A percentile compares a stretch with the other conserved stretches of the same genome.
Conservation (phyloP, 2,329 filamentous ascomycete genomes). For the Colletotrichum tanaceti region DNA sequence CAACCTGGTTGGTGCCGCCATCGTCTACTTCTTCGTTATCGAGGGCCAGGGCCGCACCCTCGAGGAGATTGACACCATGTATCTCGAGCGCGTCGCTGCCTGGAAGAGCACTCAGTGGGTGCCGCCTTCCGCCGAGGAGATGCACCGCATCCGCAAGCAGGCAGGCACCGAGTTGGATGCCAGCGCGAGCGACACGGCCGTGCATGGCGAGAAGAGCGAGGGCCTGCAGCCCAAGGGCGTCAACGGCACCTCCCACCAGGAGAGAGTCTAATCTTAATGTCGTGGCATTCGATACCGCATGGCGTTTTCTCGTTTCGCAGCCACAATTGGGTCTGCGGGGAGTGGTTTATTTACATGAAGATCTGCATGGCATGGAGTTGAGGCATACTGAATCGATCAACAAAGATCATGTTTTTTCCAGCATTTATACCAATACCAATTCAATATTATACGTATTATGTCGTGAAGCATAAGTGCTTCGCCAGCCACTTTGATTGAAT, state of each 20-base stretch:
- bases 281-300: neutral
- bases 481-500: too few relatives aligned
- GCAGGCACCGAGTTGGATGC: constrained; percentile 55
- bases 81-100: constrained; percentile 72
- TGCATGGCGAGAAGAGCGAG: constrained; percentile 26
- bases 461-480: neutral
- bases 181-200: constrained; percentile 22
- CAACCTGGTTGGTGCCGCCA: constrained; percentile 70
- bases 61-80: constrained; percentile 86
- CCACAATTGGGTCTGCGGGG: neutral
- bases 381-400: neutral
- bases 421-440: constrained; percentile 5
- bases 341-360: neutral
- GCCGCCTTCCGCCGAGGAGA: constrained; percentile 57
- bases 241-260: constrained; percentile 21
- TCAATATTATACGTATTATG: neutral
- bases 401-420: neutral
- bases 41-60: constrained; percentile 79
- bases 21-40: constrained; percentile 83
- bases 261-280: constrained; percentile 11
- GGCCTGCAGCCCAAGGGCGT: constrained; percentile 7
- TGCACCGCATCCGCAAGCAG: constrained; percentile 54
- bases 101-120: constrained; percentile 70
- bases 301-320: neutral
- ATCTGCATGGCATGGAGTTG: constrained; percentile 27